phyloP scores from a whole-genome alignment of 192 early-diverging fungal genomes.

The Coemansia interrupta region DNA sequence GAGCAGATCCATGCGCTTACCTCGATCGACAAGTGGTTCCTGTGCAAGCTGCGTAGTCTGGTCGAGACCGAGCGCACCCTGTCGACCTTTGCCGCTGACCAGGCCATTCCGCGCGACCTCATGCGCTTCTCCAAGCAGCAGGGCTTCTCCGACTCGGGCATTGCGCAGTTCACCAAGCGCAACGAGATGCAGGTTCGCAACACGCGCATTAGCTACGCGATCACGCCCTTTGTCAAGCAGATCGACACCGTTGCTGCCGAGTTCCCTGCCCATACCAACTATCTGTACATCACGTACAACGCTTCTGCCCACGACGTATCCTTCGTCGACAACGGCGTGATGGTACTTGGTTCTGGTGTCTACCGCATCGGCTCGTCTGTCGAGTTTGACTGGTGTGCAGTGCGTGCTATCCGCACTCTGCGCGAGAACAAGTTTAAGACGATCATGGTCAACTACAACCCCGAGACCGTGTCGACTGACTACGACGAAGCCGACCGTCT shows the following conservation, averaged over 20 bases:
- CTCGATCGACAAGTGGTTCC: conserved; percentile 95
- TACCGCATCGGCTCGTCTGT: conserved; percentile 97
- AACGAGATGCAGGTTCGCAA: conserved; percentile 89
- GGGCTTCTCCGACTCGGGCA: conserved; percentile 74
- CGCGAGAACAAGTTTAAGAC: conserved; percentile 86
- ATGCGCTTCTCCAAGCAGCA: conserved; percentile 85
- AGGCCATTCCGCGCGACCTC: conserved; percentile 57
- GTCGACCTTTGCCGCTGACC: conserved; percentile 40
- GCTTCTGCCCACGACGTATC: conserved; percentile 86
- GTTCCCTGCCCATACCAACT: conserved; percentile 98
- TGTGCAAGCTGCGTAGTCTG: conserved; percentile 88
- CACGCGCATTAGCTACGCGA: conserved; percentile 69
- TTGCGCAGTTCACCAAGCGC: conserved; percentile 51
- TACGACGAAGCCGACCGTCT: conserved; percentile 97
- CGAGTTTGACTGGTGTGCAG: conserved; percentile 99
- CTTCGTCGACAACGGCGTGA: conserved; percentile 91
- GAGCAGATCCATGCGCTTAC: conserved; percentile 89
- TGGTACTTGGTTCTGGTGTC: conserved; percentile 96
- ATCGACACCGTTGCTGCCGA: conserved; percentile 99
- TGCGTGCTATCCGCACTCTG: conserved; percentile 91
- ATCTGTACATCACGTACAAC: conserved; percentile 97
- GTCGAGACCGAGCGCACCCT: conserved; percentile 75
- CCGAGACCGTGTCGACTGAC: conserved; percentile 99
- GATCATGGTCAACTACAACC: conserved; percentile 99
- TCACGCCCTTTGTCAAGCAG: conserved; percentile 95